Percentiles rank a stretch among this genome's conserved stretches.
Evolutionary conservation across 768 basidiomycete genomes (phyloP).

Genomic region (Panus rudis): DNA sequence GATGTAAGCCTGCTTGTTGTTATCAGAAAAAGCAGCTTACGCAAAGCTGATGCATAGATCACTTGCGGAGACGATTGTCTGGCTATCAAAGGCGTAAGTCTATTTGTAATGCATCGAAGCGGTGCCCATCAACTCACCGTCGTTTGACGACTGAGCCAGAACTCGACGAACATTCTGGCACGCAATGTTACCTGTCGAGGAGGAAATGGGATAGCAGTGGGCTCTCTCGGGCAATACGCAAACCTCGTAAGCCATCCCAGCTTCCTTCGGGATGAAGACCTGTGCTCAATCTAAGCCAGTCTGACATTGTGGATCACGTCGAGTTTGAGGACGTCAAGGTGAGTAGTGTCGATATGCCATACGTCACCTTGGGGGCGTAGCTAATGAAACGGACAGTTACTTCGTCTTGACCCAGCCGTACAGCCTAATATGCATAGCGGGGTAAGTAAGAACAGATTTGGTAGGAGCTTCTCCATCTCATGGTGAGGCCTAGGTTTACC

Average conservation of each 20-base stretch:
- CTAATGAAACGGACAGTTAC: slow-evolving; percentile 28
- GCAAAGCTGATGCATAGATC: slow-evolving; percentile 19
- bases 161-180: slow-evolving; percentile 45
- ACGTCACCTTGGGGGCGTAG: not conserved
- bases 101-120: not conserved
- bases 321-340: slow-evolving; percentile 42
- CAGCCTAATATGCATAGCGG: slow-evolving; percentile 54
- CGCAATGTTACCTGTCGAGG: slow-evolving; percentile 47
- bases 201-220: slow-evolving; percentile 56
- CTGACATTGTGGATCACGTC: slow-evolving; percentile 49
- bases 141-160: slow-evolving; percentile 25
- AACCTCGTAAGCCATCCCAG: slow-evolving; percentile 32
- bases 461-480: not conserved
- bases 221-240: slow-evolving; percentile 51
- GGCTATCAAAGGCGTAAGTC: slow-evolving; percentile 56
- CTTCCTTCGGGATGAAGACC: not conserved
- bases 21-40: not conserved
- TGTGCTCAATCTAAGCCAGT: slow-evolving; percentile 23
- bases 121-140: not conserved
- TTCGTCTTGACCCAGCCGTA: slow-evolving; percentile 38
- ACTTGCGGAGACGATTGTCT: slow-evolving; percentile 60
- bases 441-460: slow-evolving; percentile 21
- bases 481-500: slow-evolving; percentile 36
- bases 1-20: slow-evolving; percentile 26
- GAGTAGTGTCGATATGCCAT: slow-evolving; percentile 1